Base-by-base conservation (phyloP, 108 stramenopile genomes). In the Aurantiochytrium sp. region DNA sequence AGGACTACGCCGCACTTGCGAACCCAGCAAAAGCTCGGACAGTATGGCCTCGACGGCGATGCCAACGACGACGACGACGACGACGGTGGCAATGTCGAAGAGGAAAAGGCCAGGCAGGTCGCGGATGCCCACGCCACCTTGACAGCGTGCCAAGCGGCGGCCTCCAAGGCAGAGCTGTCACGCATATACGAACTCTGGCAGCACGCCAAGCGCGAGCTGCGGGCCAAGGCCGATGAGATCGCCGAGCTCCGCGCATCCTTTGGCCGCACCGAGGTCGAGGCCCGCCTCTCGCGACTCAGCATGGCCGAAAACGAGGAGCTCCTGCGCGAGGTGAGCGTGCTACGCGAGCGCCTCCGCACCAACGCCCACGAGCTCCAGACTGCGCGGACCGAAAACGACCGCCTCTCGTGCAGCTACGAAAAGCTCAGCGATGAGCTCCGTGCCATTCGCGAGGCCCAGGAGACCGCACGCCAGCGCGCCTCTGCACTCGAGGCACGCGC, bases 191-290 rank as follows among this genome's bases (percentile, higher is more conserved):
- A 81, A 48, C 45, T 81, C 6, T 81, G 73, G 73, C 73, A 81
- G 73, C 73, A 81, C 12, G 73, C 73, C n/a, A 81, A 81, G 30
- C 73, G 73, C n/a, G 73, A 81, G 24, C 73, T 81, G 17, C 73
- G 30, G 6, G 45, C 12, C 36, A 37, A 42, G 24, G 17, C 73
- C 6, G 27, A 48, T 6, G 73, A 81, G 39, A 81, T 81, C 30
- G 42, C 39, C 36, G 36, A 37, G 21, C 39, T 81, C 0, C 73
- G 73, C 39, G 45, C 73, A 65, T 65, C 59, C 3, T 65, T 65
- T 19, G 59, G 59, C 8, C 45, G 73, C 4, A 81, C 36, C 45
- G 45, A 81, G 32, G 45, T 41, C 73, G 42, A 81, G 32, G 45
- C 42, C 6, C 73, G 73, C 8, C 27, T 81, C 17, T 81, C 73